Evolutionary conservation across 2,329 filamentous ascomycete species (phyloP), one percentile per base, ranked within the genome.

Genomic region (Cytospora mali): DNA sequence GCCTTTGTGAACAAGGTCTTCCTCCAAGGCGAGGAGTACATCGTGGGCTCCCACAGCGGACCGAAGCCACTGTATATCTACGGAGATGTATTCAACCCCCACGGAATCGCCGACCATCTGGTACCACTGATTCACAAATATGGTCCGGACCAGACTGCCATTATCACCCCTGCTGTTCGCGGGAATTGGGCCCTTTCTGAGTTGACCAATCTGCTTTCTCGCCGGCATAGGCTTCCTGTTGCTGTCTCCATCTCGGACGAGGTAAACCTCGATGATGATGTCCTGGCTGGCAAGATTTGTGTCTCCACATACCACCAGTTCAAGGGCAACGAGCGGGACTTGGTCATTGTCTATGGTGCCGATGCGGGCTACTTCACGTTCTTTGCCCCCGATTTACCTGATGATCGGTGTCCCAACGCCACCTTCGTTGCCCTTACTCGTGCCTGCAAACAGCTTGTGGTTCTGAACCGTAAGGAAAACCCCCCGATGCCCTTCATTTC

Each of bases 251-350:
- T 61, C 1, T 67, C 67, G 10, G 71, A 73, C 1, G 71, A 73
- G 2, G 56, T 58, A 6, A 57, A 66, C 23, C 54, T 73, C 2
- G 57, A 74, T 27, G 66, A 73, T 21, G 58, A 28, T 2, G 68
- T 72, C 6, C 70, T 69, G 6, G 21, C 64, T 4, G 69, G 71
- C 13, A 75, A 75, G 57, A 14, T 74, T 23, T 70, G 69, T 11
- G 62, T 73, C 13, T 72, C 71, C 16, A 73, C 71, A 0, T 72
- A 72, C 50, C 72, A 75, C 39, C 71, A 73, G 46, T 75, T 75
- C 62, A 75, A 75, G 49, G 72, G 72, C 5, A 71, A 67, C 49
- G 72, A 75, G 63, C 71, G 72, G 18, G 62, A 72, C 39, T 58
- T 75, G 1, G 50, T 74, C 4, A 70, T 75, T 48, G 60, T 74